These are phyloP conservation scores for Candida suzukii DNA, from an alignment of 805 yeast genomes.

Conservation along the genomic window DNA sequence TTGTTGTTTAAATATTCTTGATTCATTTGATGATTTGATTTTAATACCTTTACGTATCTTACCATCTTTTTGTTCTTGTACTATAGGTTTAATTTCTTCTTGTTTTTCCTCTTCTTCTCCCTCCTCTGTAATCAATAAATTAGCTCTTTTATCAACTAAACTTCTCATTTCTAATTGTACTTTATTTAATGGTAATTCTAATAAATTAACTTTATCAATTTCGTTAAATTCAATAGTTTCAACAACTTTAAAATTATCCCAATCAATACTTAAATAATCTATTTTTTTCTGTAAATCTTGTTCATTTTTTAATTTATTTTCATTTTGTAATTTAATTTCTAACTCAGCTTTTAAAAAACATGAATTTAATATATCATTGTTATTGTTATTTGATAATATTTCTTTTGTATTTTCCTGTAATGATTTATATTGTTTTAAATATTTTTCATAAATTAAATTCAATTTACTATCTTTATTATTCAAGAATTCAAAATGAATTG, in stretches of 20 bases:
- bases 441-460: conserved; percentile 52
- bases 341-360: conserved; percentile 55
- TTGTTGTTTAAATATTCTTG: conserved; percentile 37
- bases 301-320: conserved; percentile 18
- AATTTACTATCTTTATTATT: conserved; percentile 25
- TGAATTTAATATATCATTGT: conserved; percentile 29
- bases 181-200: conserved; percentile 47
- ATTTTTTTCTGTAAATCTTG: conserved; percentile 26
- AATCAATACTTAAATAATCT: conserved; percentile 71
- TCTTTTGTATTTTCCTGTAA: too few relatives aligned
- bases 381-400: conserved; percentile 21
- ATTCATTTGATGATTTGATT: conserved; percentile 64
- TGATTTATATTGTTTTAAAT: too few relatives aligned
- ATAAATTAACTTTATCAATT: conserved; percentile 49
- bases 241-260: conserved; percentile 77
- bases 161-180: conserved; percentile 58
- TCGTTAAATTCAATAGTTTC: conserved; percentile 62
- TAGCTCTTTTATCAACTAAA: conserved; percentile 41
- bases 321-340: conserved; percentile 29
- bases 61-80: background rate
- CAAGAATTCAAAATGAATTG: conserved; percentile 64
- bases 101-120: conserved; percentile 15
- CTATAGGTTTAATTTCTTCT: background rate
- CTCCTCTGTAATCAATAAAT: conserved; percentile 29
- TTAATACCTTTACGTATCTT: conserved; percentile 43